Base-by-base conservation (phyloP, 139 green algal genomes). In the Axilococcus clingmanii region DNA sequence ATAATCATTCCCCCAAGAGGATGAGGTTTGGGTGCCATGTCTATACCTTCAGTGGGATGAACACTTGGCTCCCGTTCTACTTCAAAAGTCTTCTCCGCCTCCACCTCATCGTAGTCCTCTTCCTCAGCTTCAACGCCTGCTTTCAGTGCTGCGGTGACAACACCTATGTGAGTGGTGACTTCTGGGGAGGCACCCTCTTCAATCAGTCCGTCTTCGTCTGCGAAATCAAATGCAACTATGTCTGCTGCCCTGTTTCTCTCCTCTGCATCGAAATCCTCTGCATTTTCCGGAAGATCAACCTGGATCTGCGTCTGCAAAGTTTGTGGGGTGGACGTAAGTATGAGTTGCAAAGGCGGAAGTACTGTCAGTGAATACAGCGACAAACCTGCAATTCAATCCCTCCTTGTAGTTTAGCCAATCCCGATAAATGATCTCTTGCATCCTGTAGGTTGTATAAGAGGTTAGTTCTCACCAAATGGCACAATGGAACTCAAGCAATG, bases 41-140 rank as follows among this genome's bases (percentile, higher is more conserved):
- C n/a, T n/a, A n/a, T n/a, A n/a, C n/a, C n/a, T 11, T 11, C 6
- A 23, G 23, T 28, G 52, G n/a, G n/a, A n/a, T n/a, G n/a, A n/a
- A n/a, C n/a, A n/a, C n/a, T 48, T 24, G 25, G 34, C 25, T 32
- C 38, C 16, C 12, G 33, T 3, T 40, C 49, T 15, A 25, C 27
- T 9, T 23, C 27, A 16, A 32, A 16, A 16, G 22, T 22, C 17
- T 46, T 28, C 17, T 58, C 44, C 22, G 61, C 55, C 16, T 57
- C 49, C 7, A 66, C 63, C 29, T 42, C 35, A 44, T 72, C 55
- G 23, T 72, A 62, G 19, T 72, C 63, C 20, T 72, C 63, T 17
- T 65, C 40, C 19, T 72, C 63, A n/a, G 56, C 55, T 6, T 43
- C 15, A 22, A 25, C n/a, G 17, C 47, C 30, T 37, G 17, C 47